A percentile compares a stretch with the other conserved stretches of the same genome.
Evolutionary conservation across 2,329 filamentous ascomycete species (phyloP).

Genomic region (Akanthomyces muscarius): DNA sequence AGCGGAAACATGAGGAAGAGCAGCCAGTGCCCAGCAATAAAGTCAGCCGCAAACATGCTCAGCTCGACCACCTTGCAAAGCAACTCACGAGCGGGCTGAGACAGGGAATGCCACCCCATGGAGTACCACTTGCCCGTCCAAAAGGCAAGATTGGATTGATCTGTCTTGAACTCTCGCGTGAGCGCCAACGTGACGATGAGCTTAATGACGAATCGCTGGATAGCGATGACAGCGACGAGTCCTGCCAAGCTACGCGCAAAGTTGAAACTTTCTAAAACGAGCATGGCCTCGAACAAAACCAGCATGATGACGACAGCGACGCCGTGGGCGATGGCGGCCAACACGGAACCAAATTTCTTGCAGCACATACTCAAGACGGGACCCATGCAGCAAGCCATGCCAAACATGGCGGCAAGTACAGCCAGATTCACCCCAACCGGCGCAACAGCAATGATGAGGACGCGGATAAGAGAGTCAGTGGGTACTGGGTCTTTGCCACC

Average conservation of each 20-base stretch:
- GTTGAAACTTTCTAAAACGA: conserved; percentile 83
- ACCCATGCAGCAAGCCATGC: conserved; percentile 96
- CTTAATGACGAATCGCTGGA: conserved; percentile 94
- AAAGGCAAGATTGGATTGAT: conserved; percentile 96
- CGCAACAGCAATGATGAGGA: conserved; percentile 76
- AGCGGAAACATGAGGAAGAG: conserved; percentile 90
- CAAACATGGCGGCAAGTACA: conserved; percentile 73
- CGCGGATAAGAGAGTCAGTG: conserved; percentile 71
- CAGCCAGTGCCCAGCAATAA: conserved; percentile 83
- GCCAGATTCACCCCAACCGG: conserved; percentile 88
- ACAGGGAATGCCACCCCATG: conserved; percentile 95
- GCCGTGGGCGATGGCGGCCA: conserved; percentile 89
- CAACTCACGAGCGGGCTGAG: conserved; percentile 93
- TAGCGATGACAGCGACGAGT: conserved; percentile 85
- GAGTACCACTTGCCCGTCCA: conserved; percentile 99
- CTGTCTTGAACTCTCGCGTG: conserved; percentile 93
- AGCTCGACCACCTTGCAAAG: conserved; percentile 98
- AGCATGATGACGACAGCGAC: conserved; percentile 82
- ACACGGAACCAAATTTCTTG: conserved; percentile 96
- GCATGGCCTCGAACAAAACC: conserved; percentile 89
- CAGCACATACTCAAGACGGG: conserved; percentile 96
- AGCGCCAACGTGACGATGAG: conserved; percentile 81
- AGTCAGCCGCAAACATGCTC: conserved; percentile 92
- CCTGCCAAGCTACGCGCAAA: conserved; percentile 79
- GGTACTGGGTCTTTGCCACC: conserved; percentile 36